Percentiles rank a stretch among this genome's conserved stretches.
These are phyloP conservation scores for Fusarium hostae DNA, from an alignment of 2,329 filamentous ascomycete genomes.

Conservation along the genomic window DNA sequence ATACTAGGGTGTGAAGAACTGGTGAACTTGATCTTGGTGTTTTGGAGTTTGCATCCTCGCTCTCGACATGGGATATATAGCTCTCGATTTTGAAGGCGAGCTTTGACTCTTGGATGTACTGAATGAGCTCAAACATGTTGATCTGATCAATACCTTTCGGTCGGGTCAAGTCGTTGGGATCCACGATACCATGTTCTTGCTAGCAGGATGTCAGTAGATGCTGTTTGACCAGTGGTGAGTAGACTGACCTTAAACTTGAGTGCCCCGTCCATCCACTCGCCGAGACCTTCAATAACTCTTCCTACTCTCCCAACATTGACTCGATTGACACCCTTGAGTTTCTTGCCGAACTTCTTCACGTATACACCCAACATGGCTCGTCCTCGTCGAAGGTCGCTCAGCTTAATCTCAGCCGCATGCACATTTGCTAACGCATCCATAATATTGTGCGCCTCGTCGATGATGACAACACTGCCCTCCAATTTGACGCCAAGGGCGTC, in stretches of 20 bases:
- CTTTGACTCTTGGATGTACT: constrained; percentile 91
- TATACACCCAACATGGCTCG: constrained; percentile 83
- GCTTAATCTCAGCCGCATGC: constrained; percentile 79
- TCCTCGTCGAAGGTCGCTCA: constrained; percentile 78
- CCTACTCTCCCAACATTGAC: constrained; percentile 91
- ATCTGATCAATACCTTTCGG: constrained; percentile 94
- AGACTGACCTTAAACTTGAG: constrained; percentile 58
- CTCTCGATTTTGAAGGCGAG: constrained; percentile 94
- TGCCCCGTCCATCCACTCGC: constrained; percentile 71
- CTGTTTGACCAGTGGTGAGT: not conserved
- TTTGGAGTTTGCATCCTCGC: constrained; percentile 52
- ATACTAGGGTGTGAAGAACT: constrained; percentile 65
- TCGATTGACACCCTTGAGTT: constrained; percentile 88
- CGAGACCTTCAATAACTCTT: constrained; percentile 82
- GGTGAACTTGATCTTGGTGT: constrained; percentile 52
- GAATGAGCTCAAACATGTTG: constrained; percentile 88
- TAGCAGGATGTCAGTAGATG: constrained; percentile 16
- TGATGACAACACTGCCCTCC: constrained; percentile 89
- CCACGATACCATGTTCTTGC: constrained; percentile 72
- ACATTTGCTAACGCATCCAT: constrained; percentile 94
- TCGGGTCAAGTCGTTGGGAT: constrained; percentile 77
- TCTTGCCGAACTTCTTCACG: constrained; percentile 86
- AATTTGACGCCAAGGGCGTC: constrained; percentile 89
- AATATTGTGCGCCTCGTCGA: constrained; percentile 97
- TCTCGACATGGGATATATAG: constrained; percentile 75